These are phyloP conservation scores for Botrytis paeoniae DNA, from an alignment of 2,329 filamentous ascomycete genomes.

Conservation along the genomic window DNA sequence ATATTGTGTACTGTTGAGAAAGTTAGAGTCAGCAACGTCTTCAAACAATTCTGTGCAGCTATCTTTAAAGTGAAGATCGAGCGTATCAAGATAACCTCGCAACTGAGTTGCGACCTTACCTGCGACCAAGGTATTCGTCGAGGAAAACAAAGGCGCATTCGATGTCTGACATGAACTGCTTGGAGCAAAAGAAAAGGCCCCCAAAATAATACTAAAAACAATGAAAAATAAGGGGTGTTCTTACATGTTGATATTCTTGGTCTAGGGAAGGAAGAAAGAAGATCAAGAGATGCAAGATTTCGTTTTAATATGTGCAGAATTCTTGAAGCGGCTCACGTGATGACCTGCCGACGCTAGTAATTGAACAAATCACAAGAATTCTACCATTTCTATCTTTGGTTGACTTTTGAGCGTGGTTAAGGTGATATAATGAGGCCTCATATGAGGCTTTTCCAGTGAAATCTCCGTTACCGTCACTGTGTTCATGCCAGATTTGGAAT, in stretches of 20 bases:
- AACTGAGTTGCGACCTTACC: background rate
- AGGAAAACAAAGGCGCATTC: background rate
- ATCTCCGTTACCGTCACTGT: background rate
- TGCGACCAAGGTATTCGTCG: background rate
- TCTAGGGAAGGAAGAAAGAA: background rate
- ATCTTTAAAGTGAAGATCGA: background rate
- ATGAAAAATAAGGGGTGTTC: background rate
- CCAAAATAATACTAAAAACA: background rate
- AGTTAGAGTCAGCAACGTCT: background rate
- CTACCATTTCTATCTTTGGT: background rate
- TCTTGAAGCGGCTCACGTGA: background rate
- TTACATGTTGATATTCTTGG: background rate
- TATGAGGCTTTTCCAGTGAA: accelerated
- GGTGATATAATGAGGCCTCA: background rate
- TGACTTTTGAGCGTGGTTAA: accelerated
- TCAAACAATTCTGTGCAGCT: background rate
- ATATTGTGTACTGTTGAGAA: background rate
- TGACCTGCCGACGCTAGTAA: accelerated
- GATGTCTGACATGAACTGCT: background rate
- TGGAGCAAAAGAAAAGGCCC: background rate
- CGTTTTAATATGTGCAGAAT: background rate
- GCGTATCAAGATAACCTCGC: background rate
- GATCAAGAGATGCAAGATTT: background rate
- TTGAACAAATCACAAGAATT: background rate
- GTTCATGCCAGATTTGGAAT: background rate